Base-by-base conservation (phyloP, 345 rosid genomes). In the Pistacia integerrima region DNA sequence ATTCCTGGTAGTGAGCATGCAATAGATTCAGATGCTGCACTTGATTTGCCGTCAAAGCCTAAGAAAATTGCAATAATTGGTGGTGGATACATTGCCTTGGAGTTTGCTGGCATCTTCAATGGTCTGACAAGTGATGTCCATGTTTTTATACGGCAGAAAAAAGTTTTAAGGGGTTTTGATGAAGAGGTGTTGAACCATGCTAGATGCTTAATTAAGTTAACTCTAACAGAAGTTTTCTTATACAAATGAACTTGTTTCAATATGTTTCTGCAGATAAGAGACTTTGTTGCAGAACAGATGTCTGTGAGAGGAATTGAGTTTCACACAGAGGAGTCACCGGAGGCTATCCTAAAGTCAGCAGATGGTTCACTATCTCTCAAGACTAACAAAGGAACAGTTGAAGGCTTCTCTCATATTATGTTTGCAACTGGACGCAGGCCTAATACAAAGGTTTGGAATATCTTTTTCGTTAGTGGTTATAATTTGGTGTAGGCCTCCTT, bases 381-480 rank as follows among this genome's bases (percentile, higher is more conserved):
- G 81, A 95, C 97, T 65, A 90, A 69, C 86, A 91, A 87, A 84
- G 99, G 97, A 83, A 92, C 96, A 44, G 58, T 87, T 69, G 93
- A 90, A 16, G 98, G 98, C 38, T 92, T 93, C 84, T 95, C 99
- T 3, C 99, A 95, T 81, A 65, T 95, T 33, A 95, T 95, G 98
- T 95, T 95, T 88, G 99, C 99, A 62, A 95, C 98, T 61, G 99
- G 99, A 73, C 96, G 99, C 48, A 86, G 86, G 81, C 91, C 99
- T 28, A 93, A 90, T 67, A 95, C 98, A 11, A 92, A 89, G 99
- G 99, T 95, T 84, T 67, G 79, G 4, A 54, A 4, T 60, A 64
- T 9, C 46, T 72, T 77, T 62, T 74, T 22, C 64, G 3, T 62
- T 20, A 30, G 67, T 44, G 5, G 33, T 16, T 82, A 75, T 25